Evolutionary conservation across 208 protist species (phyloP), one percentile per base, ranked within the genome.

Genomic region (Leishmania lainsoni): DNA sequence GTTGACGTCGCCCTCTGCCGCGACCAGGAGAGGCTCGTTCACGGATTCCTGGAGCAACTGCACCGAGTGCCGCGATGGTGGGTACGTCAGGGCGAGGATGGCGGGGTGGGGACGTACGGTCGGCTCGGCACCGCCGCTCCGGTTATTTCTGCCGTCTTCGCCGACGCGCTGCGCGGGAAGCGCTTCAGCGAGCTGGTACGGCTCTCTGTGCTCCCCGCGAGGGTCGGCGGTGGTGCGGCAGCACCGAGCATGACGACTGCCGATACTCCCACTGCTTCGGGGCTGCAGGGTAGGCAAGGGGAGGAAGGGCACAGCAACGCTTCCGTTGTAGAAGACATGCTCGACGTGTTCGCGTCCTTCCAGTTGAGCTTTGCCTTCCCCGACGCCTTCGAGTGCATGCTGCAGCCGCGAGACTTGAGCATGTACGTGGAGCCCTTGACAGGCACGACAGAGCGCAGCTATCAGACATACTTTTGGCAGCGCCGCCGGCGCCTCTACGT

Each of bases 301-400:
- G 66, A 51, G 48, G 22, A 58, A 39, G 51, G n/a, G 22, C n/a
- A 65, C 75, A 52, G 14, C 51, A 42, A 17, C 6, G 5, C 26
- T 17, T 65, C 65, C 20, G 42, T 51, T 8, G 76, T 74, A 6
- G 16, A 80, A 9, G 83, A 86, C 14, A 85, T 94, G 75, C 86
- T 96, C 16, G 87, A 90, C 83, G 87, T 88, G 26, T 97, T 97
- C 73, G 87, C 91, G 1, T 89, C 91, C 12, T 96, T 97, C 81
- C 81, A 91, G 76, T 81, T 96, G 20, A 68, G 86, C 20, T 95
- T 96, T 75, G 39, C 78, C 8, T 83, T 97, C 35, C 92, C 92
- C 0, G 86, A 79, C 42, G 87, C 89, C 66, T 84, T 95, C 49
- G 87, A 86, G 58, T 71, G 92, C 29, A 80, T 96, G 16, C 76